Evolutionary conservation across 208 protist species (phyloP).

Genomic region (Kentomonas sorsogonicus): DNA sequence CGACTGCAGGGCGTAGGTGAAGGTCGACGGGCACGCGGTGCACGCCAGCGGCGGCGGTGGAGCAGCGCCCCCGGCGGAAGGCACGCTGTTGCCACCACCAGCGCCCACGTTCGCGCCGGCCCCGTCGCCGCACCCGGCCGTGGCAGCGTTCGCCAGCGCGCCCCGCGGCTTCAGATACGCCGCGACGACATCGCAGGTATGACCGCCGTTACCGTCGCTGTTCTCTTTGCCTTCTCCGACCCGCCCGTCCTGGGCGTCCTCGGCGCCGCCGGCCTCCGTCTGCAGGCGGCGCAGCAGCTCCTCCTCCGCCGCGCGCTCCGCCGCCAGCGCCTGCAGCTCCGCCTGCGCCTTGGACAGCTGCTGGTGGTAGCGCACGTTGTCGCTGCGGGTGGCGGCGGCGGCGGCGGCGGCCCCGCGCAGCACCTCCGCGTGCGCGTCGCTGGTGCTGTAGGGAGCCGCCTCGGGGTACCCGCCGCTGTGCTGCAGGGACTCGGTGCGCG

Average conservation of each 20-base stretch:
- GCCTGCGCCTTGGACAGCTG: slow-evolving; percentile 9
- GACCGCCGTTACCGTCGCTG: too few relatives aligned
- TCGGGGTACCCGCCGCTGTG: neutral
- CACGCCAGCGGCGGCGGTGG: too few relatives aligned
- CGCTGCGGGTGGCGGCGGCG: slow-evolving; percentile 18
- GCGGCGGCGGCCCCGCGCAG: slow-evolving; percentile 25
- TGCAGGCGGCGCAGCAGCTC: slow-evolving; percentile 14
- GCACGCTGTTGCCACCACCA: too few relatives aligned
- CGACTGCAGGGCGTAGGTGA: too few relatives aligned
- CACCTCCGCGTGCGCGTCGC: slow-evolving; percentile 21
- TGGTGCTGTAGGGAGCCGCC: slow-evolving; percentile 5
- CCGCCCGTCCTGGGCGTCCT: too few relatives aligned
- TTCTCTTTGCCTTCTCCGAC: too few relatives aligned
- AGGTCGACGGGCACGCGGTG: too few relatives aligned
- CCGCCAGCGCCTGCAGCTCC: slow-evolving; percentile 13
- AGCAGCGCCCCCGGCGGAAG: too few relatives aligned
- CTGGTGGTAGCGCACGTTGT: slow-evolving; percentile 18
- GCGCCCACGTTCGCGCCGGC: too few relatives aligned
- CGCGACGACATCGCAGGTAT: too few relatives aligned
- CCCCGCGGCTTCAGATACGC: too few relatives aligned
- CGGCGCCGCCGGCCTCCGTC: slow-evolving; percentile 19
- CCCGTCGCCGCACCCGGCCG: neutral
- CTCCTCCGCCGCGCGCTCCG: slow-evolving; percentile 27
- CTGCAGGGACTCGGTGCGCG: neutral
- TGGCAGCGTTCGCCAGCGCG: neutral